Base-by-base conservation (phyloP, 176 grass and related monocot species). In the Oryza coarctata region DNA sequence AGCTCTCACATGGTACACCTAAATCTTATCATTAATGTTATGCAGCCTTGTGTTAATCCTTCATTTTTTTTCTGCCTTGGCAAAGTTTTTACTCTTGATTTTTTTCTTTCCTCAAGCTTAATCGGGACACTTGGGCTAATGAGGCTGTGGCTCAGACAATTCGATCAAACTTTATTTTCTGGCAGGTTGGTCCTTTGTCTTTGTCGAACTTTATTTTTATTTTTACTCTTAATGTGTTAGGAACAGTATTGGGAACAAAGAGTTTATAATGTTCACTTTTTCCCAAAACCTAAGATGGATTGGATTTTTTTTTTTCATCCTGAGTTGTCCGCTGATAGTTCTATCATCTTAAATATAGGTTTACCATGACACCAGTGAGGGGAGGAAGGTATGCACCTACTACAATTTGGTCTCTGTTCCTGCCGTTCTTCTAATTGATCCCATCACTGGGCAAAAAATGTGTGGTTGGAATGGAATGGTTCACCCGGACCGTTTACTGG, bases 381-480 rank as follows among this genome's bases (percentile, higher is more conserved):
- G 97, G 65, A 94, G 88, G 80, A 99, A 96, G 28, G 97, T 99
- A 15, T 94, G 93, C 85, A 99, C 97, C 22, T 99, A 91, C 77
- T 99, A 99, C 64, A 90, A 91, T 47, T 89, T 99, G 83, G 69
- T 87, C 35, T 83, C 87, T 40, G 84, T 95, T 73, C 96, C 96
- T 61, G 93, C 93, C 38, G 73, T 95, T 87, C 83, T 99, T 71
- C 73, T 99, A 12, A 90, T 99, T 62, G 93, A 99, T 75, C 93
- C 96, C 12, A 88, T 99, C 58, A 99, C 96, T 34, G 96, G 96
- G 43, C 93, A 94, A 91, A 99, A 94, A 85, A 95, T 99, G 89
- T 73, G 39, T 71, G 91, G 76, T 50, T 99, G 96, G 96, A 90
- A 70, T 49, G 96, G 96, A 52, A 99, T 99, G 96, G 87, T 99